A percentile compares a stretch with the other conserved stretches of the same genome.
phyloP scores from a whole-genome alignment of 2,329 filamentous ascomycete genomes.

The Penicillium sp. region DNA sequence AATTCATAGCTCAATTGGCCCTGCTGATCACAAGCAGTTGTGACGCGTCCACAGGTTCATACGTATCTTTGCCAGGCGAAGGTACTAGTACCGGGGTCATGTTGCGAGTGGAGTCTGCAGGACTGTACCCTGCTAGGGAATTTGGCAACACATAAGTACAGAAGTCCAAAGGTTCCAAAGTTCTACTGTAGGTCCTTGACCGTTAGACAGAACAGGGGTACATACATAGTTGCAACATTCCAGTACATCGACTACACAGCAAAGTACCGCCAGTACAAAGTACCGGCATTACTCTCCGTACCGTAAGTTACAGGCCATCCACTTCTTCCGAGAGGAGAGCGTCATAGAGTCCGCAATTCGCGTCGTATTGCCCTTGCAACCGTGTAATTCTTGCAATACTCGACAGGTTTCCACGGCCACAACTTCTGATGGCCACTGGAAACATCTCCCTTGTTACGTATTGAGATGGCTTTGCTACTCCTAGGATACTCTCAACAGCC shows the following conservation, averaged over 20 bases:
- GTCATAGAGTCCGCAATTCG: conserved; percentile 15
- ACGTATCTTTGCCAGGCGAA: neutral
- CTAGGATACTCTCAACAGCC: neutral
- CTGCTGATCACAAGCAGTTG: neutral
- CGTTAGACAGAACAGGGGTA: neutral
- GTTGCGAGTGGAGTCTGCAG: neutral
- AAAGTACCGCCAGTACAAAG: neutral
- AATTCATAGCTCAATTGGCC: neutral
- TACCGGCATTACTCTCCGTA: conserved; percentile 2
- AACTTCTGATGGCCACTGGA: neutral
- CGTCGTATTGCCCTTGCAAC: neutral
- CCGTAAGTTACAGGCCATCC: conserved; percentile 14
- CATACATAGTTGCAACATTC: neutral
- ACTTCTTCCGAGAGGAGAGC: conserved; percentile 14
- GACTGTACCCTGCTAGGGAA: neutral
- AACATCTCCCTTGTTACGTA: neutral
- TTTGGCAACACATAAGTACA: neutral
- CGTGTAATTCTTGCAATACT: neutral
- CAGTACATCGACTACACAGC: neutral
- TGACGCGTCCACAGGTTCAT: neutral
- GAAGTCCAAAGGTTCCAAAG: too few relatives aligned
- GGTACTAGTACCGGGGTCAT: neutral
- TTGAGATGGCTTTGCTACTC: neutral
- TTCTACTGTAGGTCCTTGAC: too few relatives aligned
- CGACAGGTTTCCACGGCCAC: neutral